A percentile compares a stretch with the other conserved stretches of the same genome.
Conservation (phyloP, 2,329 filamentous ascomycete genomes). For the Venturia asperata region DNA sequence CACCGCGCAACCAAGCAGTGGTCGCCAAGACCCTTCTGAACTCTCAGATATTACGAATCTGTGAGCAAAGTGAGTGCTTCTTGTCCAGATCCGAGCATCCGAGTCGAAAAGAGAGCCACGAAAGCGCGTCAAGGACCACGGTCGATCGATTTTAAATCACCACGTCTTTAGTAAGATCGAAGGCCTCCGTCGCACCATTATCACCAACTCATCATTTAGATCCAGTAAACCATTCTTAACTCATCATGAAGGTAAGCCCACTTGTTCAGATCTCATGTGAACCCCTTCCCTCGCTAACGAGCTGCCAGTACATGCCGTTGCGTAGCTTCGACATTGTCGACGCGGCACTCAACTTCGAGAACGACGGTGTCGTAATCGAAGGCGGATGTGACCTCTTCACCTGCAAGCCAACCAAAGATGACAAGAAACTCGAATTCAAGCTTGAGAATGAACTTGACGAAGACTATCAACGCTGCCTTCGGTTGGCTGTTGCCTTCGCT, state of each 20-base stretch:
- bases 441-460: conserved; percentile 88
- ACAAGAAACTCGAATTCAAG: conserved; percentile 95
- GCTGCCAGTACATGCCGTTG: conserved; percentile 74
- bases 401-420: conserved; percentile 87
- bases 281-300: conserved; percentile 11
- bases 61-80: background rate
- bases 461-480: conserved; percentile 81
- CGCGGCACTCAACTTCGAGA: conserved; percentile 90
- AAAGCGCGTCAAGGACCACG: background rate
- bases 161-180: background rate
- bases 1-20: conserved; percentile 19
- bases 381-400: conserved; percentile 96
- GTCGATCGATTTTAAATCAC: conserved; percentile 7
- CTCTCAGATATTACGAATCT: conserved; percentile 20
- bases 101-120: background rate
- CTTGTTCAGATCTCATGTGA: background rate
- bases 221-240: background rate
- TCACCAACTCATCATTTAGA: background rate
- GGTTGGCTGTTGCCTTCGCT: conserved; percentile 5
- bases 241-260: conserved; percentile 34
- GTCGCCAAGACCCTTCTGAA: conserved; percentile 23
- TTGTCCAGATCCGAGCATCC: conserved; percentile 19
- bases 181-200: background rate
- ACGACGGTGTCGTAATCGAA: conserved; percentile 81
- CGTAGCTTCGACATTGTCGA: conserved; percentile 88